These are phyloP conservation scores for Clarkia xantiana DNA, from an alignment of 345 rosid species.

Conservation along the genomic window DNA sequence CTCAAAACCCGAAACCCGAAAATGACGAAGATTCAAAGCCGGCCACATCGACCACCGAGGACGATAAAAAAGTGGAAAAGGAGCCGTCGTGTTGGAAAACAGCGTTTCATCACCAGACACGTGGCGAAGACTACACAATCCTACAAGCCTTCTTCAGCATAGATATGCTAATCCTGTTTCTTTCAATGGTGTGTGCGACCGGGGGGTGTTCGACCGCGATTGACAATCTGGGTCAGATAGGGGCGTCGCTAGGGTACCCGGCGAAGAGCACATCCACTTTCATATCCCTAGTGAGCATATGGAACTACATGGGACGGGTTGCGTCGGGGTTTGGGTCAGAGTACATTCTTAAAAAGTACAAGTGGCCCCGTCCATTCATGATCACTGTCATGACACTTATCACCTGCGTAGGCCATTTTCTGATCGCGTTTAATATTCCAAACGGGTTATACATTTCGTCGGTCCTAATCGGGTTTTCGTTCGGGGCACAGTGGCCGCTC, in stretches of 20 bases:
- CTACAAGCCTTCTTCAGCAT: slow-evolving; percentile 15
- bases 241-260: slow-evolving; percentile 12
- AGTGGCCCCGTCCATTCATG: slow-evolving; percentile 9
- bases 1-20: not conserved
- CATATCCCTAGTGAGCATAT: slow-evolving; percentile 17
- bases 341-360: slow-evolving; percentile 2
- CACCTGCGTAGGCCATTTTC: slow-evolving; percentile 4
- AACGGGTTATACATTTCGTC: slow-evolving; percentile 9
- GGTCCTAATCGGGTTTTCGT: slow-evolving; percentile 12
- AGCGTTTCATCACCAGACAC: not conserved
- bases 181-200: slow-evolving; percentile 7
- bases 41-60: not conserved
- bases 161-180: slow-evolving; percentile 12
- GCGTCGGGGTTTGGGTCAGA: slow-evolving; percentile 14
- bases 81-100: slow-evolving; percentile 3
- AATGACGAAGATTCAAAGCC: no score
- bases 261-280: slow-evolving; percentile 6
- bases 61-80: not conserved
- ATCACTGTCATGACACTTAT: slow-evolving; percentile 5
- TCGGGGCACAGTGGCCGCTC: slow-evolving; percentile 12
- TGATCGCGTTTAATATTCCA: slow-evolving; percentile 4
- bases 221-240: slow-evolving; percentile 16
- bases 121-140: slow-evolving; percentile 16
- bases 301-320: slow-evolving; percentile 17
- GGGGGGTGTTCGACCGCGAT: slow-evolving; percentile 12